Base-by-base conservation (phyloP, 192 early-diverging fungal species). In the Phycomyces blakesleeanus region DNA sequence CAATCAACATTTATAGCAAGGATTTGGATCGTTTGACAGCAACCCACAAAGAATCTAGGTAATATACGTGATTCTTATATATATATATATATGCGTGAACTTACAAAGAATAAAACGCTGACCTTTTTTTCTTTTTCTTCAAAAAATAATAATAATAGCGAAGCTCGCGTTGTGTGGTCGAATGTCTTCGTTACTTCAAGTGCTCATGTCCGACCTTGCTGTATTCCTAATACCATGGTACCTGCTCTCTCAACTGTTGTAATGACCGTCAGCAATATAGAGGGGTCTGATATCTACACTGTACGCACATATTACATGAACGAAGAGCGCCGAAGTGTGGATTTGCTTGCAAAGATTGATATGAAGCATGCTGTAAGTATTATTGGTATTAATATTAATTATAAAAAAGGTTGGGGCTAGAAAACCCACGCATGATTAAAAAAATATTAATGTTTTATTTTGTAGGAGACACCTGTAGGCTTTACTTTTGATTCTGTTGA, bases 311-410 rank as follows among this genome's bases (percentile, higher is more conserved):
- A 67, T 11, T 78, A 77, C 50, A 66, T 79, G 18, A 77, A 77
- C 38, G 73, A 73, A 40, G 80, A 79, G 44, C 69, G 67, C 15
- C 64, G 76, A 24, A 78, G 78, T 42, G 70, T 82, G 49, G 68
- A 76, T 21, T 50, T 58, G 0, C 51, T 79, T 27, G 73, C 68
- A 29, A 64, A 67, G 0, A 60, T 77, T 2, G 77, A 79, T 21
- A 57, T 82, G 18, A 55, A 59, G 12, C 20, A 61, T 37, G 2
- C 51, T 2, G 60, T 62, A 51, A 39, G 51, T 26, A 37, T 1
- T 18, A 22, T 15, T n/a, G n/a, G n/a, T n/a, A n/a, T n/a, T n/a
- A n/a, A n/a, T n/a, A n/a, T n/a, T n/a, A n/a, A n/a, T n/a, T n/a
- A n/a, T n/a, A n/a, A n/a, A n/a, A n/a, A n/a, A n/a, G n/a, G n/a